Evolutionary conservation across 805 yeast species (phyloP).

Genomic region (Schwanniomyces polymorphus): DNA sequence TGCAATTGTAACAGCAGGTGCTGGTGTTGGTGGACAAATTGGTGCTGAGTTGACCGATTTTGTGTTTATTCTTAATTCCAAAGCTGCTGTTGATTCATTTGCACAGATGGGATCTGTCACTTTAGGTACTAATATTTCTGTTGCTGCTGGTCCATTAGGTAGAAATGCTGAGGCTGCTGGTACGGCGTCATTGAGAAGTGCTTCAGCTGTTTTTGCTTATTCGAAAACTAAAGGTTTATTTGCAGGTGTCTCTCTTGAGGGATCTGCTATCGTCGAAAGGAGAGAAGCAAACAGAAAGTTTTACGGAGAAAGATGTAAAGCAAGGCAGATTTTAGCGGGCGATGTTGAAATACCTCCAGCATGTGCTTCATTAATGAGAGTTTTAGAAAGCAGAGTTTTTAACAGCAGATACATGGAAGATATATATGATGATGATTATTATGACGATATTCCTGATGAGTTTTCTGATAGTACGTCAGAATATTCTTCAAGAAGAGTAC

Average conservation of each 20-base stretch:
- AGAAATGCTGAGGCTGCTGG: conserved; percentile 98
- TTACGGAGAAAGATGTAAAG: conserved; percentile 85
- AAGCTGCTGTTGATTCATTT: conserved; percentile 88
- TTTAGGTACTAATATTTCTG: conserved; percentile 89
- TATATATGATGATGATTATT: conserved; percentile 62
- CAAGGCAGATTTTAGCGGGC: conserved; percentile 82
- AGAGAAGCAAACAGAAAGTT: conserved; percentile 96
- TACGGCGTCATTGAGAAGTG: conserved; percentile 81
- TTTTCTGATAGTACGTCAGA: conserved; percentile 60
- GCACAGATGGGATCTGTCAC: conserved; percentile 94
- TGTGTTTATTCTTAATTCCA: conserved; percentile 85
- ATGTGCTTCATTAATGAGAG: conserved; percentile 82
- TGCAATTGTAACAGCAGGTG: conserved; percentile 94
- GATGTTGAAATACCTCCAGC: conserved; percentile 92
- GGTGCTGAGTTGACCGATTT: conserved; percentile 97
- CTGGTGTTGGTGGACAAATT: conserved; percentile 97
- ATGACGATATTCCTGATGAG: conserved; percentile 70
- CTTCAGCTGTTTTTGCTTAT: conserved; percentile 89
- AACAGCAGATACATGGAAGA: conserved; percentile 53
- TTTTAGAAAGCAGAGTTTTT: conserved; percentile 84
- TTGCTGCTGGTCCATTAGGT: conserved; percentile 97
- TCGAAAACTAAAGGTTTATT: conserved; percentile 95
- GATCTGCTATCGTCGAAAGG: conserved; percentile 94
- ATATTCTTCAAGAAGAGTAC: conserved; percentile 21
- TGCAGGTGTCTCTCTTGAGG: conserved; percentile 97